These are phyloP conservation scores for Theobroma cacao DNA, from an alignment of 345 rosid genomes.

Conservation along the genomic window DNA sequence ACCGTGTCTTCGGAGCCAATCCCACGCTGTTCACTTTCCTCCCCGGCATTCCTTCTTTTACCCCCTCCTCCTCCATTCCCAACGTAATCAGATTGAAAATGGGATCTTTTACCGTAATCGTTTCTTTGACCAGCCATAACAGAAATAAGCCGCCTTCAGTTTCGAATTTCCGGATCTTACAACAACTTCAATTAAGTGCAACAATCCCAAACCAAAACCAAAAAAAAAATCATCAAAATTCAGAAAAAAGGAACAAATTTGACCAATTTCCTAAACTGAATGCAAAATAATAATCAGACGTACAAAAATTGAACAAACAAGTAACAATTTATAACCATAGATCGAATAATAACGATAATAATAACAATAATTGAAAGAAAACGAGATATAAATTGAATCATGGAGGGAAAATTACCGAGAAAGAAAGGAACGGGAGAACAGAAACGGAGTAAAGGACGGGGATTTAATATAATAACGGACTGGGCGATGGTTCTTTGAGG, in stretches of 20 bases:
- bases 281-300: not conserved
- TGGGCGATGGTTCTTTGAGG: no score
- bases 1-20: constrained; percentile 55
- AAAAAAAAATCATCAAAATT: not conserved
- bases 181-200: not conserved
- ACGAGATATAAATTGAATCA: not conserved
- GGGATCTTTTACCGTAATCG: constrained; percentile 42
- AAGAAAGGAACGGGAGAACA: not conserved
- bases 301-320: not conserved
- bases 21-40: constrained; percentile 40
- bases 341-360: not conserved
- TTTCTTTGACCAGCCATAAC: constrained; percentile 49
- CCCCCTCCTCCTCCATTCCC: constrained; percentile 47
- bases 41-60: constrained; percentile 47
- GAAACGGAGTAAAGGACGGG: not conserved
- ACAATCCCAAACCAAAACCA: not conserved
- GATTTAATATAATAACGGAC: not conserved
- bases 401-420: not conserved
- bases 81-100: constrained; percentile 41
- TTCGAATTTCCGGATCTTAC: not conserved
- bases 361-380: not conserved
- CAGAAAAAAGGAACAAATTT: no score
- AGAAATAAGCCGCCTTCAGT: not conserved
- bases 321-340: not conserved
- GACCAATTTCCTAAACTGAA: not conserved